Percentiles rank a stretch among this genome's conserved stretches.
Conservation (phyloP, 1,284 basidiomycete genomes). For the Trichosporon coremiiforme region DNA sequence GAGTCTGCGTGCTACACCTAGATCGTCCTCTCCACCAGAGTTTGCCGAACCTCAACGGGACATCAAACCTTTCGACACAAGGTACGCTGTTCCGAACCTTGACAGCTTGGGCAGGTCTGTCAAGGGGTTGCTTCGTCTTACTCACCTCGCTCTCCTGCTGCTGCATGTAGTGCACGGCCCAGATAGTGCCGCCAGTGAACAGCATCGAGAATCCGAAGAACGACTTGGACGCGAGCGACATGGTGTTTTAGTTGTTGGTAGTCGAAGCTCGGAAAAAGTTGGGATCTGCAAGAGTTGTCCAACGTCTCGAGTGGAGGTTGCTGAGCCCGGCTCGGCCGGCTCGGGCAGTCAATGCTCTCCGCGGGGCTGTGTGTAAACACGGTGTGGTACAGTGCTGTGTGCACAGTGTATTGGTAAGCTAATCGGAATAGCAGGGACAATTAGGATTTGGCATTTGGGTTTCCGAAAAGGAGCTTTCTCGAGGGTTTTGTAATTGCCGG, state of each 20-base stretch:
- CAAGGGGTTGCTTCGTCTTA: no score
- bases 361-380: no score
- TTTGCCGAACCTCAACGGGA: background rate
- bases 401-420: no score
- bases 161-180: conserved; percentile 90
- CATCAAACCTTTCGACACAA: background rate
- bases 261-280: conserved; percentile 10
- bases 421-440: background rate
- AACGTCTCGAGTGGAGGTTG: conserved; percentile 13
- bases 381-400: no score
- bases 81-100: background rate
- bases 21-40: background rate
- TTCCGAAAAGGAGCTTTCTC: background rate
- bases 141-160: conserved; percentile 77
- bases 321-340: background rate
- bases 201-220: conserved; percentile 72
- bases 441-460: background rate
- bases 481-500: background rate
- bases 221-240: conserved; percentile 75
- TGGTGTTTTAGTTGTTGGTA: conserved; percentile 52
- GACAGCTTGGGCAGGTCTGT: no score
- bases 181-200: conserved; percentile 73
- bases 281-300: background rate
- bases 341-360: background rate
- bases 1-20: background rate